phyloP scores from a whole-genome alignment of 1,284 basidiomycete genomes.

The Chalciporus piperatoides region DNA sequence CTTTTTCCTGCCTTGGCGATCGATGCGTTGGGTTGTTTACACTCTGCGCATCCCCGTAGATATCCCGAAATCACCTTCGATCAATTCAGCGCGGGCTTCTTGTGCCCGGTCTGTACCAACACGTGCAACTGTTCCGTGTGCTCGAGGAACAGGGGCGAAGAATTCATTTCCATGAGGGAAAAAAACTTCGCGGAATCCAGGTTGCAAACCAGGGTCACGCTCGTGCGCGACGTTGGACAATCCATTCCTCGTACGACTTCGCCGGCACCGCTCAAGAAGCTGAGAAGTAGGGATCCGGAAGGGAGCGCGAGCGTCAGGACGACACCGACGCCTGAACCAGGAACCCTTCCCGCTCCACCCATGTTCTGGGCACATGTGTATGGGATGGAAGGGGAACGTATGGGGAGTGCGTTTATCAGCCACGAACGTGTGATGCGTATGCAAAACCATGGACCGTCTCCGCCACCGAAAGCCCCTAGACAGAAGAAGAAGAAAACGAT shows the following conservation, averaged over 20 bases:
- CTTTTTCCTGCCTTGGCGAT: background rate
- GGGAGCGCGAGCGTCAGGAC: background rate
- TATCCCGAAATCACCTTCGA: slow-evolving; percentile 33
- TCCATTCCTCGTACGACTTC: background rate
- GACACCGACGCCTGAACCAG: slow-evolving; percentile 9
- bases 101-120: slow-evolving; percentile 30
- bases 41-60: slow-evolving; percentile 8
- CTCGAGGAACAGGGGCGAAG: slow-evolving; percentile 27
- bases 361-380: slow-evolving; percentile 36
- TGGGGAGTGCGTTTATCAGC: slow-evolving; percentile 29
- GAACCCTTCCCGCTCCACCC: background rate
- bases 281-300: background rate
- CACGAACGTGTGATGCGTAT: slow-evolving; percentile 7
- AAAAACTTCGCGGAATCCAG: slow-evolving; percentile 24
- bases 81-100: slow-evolving; percentile 22
- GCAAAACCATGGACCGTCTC: background rate
- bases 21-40: background rate
- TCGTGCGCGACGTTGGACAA: slow-evolving; percentile 21
- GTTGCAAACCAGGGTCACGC: slow-evolving; percentile 23
- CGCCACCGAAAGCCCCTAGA: background rate
- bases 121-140: slow-evolving; percentile 32
- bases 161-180: slow-evolving; percentile 30
- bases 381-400: slow-evolving; percentile 27
- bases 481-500: slow-evolving; percentile 2
- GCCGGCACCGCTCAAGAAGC: background rate